Base-by-base conservation (phyloP, 495 filamentous ascomycete species). In the Melanomma pulvis-pyrius region DNA sequence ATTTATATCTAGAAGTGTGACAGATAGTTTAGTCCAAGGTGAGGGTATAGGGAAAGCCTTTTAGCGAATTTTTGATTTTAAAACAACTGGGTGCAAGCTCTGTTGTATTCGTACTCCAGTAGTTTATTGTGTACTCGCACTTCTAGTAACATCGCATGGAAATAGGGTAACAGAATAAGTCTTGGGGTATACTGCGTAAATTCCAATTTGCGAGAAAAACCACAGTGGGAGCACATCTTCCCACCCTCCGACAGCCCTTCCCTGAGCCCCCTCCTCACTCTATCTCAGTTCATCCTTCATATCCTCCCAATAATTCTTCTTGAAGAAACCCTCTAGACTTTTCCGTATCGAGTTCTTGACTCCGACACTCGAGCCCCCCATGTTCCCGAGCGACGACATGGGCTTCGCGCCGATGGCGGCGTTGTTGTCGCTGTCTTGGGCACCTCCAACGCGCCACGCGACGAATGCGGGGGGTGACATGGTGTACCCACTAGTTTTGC, bases 261-360 rank as follows among this genome's bases (percentile, higher is more conserved):
- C 24, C 50, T 25, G 12, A 25, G 3, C 12, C 50, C 50, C 24
- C 17, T 19, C 21, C 47, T n/a, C 5, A 17, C 17, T 15, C n/a
- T 17, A 44, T 15, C 39, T 44, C 39, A 44, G 15, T 49, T 61
- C 46, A 13, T 51, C 34, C 51, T 46, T 28, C 64, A 63, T 68
- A 41, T 58, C 59, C 21, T 48, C 39, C 65, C 65, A 68, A 36
- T 63, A 68, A 50, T 63, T 48, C 53, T 68, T 68, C 52, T 60
- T 24, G 9, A 68, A 59, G 13, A 58, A 49, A 15, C 28, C 52
- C 0, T 41, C 44, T 2, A 68, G 50, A 34, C 53, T 62, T 52
- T 59, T 68, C 53, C 65, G 24, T 1, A 68, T 53, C 5, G 21
- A 24, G 32, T 59, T 59, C 59, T 68, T 59, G 1, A 68, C 5